These are phyloP conservation scores for Pouteria glomerata DNA, from an alignment of 148 eudicot genomes.

Conservation along the genomic window DNA sequence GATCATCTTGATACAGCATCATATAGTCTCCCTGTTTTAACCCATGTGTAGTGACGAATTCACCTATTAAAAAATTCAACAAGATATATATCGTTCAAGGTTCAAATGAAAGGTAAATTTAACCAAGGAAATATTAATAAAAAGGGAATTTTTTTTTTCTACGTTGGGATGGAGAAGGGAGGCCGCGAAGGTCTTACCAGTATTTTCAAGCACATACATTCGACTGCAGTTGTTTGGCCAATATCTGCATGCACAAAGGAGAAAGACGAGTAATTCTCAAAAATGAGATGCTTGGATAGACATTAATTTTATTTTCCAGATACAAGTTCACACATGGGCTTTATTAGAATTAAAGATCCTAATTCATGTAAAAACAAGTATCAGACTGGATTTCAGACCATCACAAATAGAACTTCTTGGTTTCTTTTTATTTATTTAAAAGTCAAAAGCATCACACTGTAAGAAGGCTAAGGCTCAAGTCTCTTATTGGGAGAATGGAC, in stretches of 20 bases:
- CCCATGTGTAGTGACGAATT: conserved; percentile 49
- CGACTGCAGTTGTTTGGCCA: conserved; percentile 93
- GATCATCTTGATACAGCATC: conserved; percentile 51
- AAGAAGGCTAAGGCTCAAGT: not conserved
- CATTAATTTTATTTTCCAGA: not conserved
- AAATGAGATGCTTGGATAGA: not conserved
- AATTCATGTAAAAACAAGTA: not conserved
- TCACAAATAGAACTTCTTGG: not conserved
- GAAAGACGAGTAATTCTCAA: not conserved
- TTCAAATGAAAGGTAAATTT: not conserved
- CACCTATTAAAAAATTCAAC: conserved; percentile 42
- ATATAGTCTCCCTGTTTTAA: conserved; percentile 62
- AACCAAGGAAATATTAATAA: not conserved
- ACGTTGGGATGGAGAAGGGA: not conserved
- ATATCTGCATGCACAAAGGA: conserved; percentile 33
- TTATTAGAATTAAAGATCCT: not conserved
- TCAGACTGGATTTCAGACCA: not conserved
- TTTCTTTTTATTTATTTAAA: too few relatives aligned
- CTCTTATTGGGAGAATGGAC: not conserved
- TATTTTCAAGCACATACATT: conserved; percentile 85
- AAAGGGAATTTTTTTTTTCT: too few relatives aligned
- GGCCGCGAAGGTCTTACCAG: conserved; percentile 39
- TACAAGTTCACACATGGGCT: not conserved
- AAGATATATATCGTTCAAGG: not conserved
- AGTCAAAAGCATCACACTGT: not conserved